Percentiles rank a stretch among this genome's conserved stretches.
These are phyloP conservation scores for Amanita subjunquillea DNA, from an alignment of 768 basidiomycete species.

Conservation along the genomic window DNA sequence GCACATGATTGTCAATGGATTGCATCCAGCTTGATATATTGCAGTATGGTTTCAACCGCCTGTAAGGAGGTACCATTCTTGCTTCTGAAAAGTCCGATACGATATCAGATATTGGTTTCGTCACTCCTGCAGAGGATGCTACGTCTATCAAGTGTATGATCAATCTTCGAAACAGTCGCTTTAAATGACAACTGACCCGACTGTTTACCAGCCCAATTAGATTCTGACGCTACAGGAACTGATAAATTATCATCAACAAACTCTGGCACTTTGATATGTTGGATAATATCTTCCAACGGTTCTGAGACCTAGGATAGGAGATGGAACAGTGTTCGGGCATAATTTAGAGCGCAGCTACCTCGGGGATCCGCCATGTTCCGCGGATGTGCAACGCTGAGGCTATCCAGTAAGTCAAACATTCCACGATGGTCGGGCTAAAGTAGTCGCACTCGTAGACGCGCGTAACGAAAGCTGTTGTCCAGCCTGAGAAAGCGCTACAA, in stretches of 20 bases:
- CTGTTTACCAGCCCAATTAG: conserved; percentile 33
- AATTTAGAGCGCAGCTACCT: conserved; percentile 25
- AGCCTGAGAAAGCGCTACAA: conserved; percentile 24
- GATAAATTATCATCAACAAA: conserved; percentile 6
- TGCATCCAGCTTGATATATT: conserved; percentile 5
- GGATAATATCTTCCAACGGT: conserved; percentile 2
- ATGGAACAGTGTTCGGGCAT: conserved; percentile 13
- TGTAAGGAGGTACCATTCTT: neutral
- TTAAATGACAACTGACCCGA: conserved; percentile 17
- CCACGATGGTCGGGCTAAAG: conserved; percentile 35
- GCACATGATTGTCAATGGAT: neutral
- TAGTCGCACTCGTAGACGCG: conserved; percentile 30
- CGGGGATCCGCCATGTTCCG: conserved; percentile 22
- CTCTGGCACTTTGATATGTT: conserved; percentile 2
- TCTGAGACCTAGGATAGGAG: neutral
- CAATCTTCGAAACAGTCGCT: conserved; percentile 4
- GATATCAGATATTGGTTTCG: conserved; percentile 8
- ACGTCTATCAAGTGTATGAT: conserved; percentile 14
- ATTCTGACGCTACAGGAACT: conserved; percentile 26
- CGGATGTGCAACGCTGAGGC: conserved; percentile 36
- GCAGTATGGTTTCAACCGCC: neutral
- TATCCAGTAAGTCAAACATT: conserved; percentile 45
- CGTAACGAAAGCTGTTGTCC: conserved; percentile 43
- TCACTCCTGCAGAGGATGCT: conserved; percentile 24
- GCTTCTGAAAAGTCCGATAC: neutral